These are phyloP conservation scores for Penicillium nucicola DNA, from an alignment of 495 filamentous ascomycete genomes.

Conservation along the genomic window DNA sequence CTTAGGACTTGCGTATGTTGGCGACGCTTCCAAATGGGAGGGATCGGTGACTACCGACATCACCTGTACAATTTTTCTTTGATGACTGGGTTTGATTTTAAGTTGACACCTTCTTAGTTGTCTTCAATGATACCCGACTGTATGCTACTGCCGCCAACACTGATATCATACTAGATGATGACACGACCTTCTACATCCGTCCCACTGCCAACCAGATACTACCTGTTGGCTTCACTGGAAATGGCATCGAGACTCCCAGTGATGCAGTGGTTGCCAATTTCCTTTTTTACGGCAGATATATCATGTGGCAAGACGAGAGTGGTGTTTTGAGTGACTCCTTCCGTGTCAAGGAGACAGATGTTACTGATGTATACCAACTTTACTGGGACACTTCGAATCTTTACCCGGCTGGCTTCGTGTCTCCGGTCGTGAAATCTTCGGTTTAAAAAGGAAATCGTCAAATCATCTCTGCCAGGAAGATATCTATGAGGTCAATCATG, in stretches of 20 bases:
- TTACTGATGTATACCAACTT: conserved; percentile 18
- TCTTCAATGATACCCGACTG: conserved; percentile 5
- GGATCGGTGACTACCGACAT: conserved; percentile 22
- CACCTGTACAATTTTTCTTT: conserved; percentile 20
- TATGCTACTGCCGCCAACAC: conserved; percentile 17
- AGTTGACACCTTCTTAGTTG: conserved; percentile 4
- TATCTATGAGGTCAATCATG: background rate
- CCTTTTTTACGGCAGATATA: conserved; percentile 19
- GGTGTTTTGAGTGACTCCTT: conserved; percentile 16
- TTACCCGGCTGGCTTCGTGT: conserved; percentile 10
- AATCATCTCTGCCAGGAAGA: background rate
- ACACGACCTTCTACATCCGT: conserved; percentile 20
- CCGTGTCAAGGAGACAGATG: conserved; percentile 18
- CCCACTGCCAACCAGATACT: conserved; percentile 13
- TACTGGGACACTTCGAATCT: conserved; percentile 21
- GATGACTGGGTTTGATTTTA: background rate
- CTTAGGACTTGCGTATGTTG: conserved; percentile 23
- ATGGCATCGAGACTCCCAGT: conserved; percentile 7
- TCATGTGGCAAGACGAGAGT: conserved; percentile 17
- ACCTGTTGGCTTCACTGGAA: conserved; percentile 21
- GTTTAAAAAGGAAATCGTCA: background rate
- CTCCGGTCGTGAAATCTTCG: conserved; percentile 8
- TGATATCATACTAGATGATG: conserved; percentile 15
- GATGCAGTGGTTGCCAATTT: conserved; percentile 11
- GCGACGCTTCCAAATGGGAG: conserved; percentile 20